phyloP scores from a whole-genome alignment of 1,284 basidiomycete species.

The Malassezia nana region DNA sequence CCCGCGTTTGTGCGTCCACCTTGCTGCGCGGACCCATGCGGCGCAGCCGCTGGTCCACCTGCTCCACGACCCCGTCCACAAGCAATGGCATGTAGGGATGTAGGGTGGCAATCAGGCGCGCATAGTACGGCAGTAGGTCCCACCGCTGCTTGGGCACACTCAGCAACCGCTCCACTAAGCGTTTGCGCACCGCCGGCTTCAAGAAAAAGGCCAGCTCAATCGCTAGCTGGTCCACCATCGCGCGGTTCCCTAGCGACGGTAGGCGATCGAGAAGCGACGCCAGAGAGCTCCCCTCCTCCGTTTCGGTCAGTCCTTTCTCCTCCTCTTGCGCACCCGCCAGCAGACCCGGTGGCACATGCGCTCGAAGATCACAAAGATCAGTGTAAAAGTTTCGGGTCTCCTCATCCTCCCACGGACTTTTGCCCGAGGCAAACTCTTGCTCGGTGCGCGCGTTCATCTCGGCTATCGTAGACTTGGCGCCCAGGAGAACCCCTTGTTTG shows the following conservation, averaged over 20 bases:
- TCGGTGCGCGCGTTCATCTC: slow-evolving; percentile 48
- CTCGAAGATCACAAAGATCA: slow-evolving; percentile 78
- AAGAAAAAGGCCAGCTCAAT: slow-evolving; percentile 93
- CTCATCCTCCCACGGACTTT: slow-evolving; percentile 82
- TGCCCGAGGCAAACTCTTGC: slow-evolving; percentile 55
- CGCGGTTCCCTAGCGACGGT: slow-evolving; percentile 83
- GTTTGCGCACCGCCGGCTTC: slow-evolving; percentile 83
- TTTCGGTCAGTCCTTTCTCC: slow-evolving; percentile 52
- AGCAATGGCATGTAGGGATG: slow-evolving; percentile 89
- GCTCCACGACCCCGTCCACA: slow-evolving; percentile 55
- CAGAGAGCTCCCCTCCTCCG: slow-evolving; percentile 53
- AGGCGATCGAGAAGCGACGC: slow-evolving; percentile 83
- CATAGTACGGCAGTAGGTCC: slow-evolving; percentile 87
- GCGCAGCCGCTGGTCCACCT: slow-evolving; percentile 86
- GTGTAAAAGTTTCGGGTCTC: slow-evolving; percentile 91
- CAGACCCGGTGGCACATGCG: slow-evolving; percentile 76
- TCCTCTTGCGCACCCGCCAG: slow-evolving; percentile 51
- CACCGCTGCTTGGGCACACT: slow-evolving; percentile 77
- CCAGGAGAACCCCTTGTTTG: slow-evolving; percentile 50
- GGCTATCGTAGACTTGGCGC: slow-evolving; percentile 49
- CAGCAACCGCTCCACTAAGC: slow-evolving; percentile 63
- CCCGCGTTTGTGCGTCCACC: background rate
- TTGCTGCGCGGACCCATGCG: slow-evolving; percentile 64
- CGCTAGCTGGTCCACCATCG: slow-evolving; percentile 81
- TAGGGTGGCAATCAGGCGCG: slow-evolving; percentile 75